Evolutionary conservation across 495 filamentous ascomycete species (phyloP).

Genomic region (Trichoderma parareesei): DNA sequence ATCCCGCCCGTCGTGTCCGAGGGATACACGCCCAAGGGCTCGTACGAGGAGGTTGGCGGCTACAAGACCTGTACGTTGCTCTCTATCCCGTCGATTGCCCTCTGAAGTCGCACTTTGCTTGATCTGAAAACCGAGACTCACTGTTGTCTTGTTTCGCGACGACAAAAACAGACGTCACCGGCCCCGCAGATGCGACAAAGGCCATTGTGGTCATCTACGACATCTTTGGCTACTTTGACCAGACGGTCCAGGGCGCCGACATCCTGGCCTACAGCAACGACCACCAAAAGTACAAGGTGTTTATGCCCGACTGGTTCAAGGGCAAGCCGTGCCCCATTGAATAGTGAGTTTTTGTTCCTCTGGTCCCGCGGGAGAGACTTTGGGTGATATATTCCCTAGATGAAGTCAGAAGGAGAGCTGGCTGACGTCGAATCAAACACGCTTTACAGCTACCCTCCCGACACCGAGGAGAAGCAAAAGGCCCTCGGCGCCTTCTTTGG

Average conservation of each 20-base stretch:
- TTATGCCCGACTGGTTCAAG: constrained; percentile 64
- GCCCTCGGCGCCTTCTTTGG: constrained; percentile 70
- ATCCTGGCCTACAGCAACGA: constrained; percentile 53
- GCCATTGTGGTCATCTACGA: constrained; percentile 59
- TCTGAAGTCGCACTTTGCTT: background rate
- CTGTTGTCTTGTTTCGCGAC: background rate
- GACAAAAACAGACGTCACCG: constrained; percentile 47
- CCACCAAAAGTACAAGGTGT: constrained; percentile 51
- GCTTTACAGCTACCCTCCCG: constrained; percentile 55
- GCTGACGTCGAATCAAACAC: background rate
- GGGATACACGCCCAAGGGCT: constrained; percentile 58
- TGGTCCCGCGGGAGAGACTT: background rate
- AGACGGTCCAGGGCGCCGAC: constrained; percentile 63
- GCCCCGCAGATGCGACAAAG: constrained; percentile 46
- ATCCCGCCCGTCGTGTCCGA: constrained; percentile 57
- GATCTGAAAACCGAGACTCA: background rate
- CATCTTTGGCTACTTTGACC: constrained; percentile 66
- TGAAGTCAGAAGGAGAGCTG: background rate
- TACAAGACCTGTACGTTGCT: constrained; percentile 54
- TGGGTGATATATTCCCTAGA: background rate
- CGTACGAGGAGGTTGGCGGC: constrained; percentile 53
- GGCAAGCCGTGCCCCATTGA: constrained; percentile 47
- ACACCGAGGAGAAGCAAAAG: constrained; percentile 71
- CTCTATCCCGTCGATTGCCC: background rate
- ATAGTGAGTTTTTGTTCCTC: constrained; percentile 28